These are phyloP conservation scores for Taxawa tesnikishii DNA, from an alignment of 2,329 filamentous ascomycete species.

Conservation along the genomic window DNA sequence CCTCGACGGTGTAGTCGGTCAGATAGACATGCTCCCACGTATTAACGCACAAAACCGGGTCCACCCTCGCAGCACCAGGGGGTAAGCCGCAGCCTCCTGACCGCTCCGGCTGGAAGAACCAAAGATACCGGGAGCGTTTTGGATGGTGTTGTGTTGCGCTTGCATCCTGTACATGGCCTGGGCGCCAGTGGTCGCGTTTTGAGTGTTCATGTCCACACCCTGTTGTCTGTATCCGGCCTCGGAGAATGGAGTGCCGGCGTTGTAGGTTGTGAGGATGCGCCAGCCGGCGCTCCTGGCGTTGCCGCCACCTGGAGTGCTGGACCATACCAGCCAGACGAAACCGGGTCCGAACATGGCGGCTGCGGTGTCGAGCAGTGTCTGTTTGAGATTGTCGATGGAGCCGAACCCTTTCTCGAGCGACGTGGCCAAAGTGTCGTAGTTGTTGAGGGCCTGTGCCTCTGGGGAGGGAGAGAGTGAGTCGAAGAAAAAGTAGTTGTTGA, in stretches of 20 bases:
- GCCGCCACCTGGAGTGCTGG: conserved; percentile 20
- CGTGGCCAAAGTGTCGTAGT: conserved; percentile 43
- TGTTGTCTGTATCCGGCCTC: conserved; percentile 70
- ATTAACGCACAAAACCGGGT: conserved; percentile 79
- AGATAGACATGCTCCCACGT: conserved; percentile 95
- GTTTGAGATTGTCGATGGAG: conserved; percentile 68
- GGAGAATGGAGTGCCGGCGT: conserved; percentile 78
- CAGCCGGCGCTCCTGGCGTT: conserved; percentile 32
- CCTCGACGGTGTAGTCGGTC: conserved; percentile 63
- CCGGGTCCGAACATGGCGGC: conserved; percentile 91
- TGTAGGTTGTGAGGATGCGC: conserved; percentile 77
- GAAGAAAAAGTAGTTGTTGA: conserved; percentile 87
- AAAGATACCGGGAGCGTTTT: conserved; percentile 28
- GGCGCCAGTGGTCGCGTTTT: conserved; percentile 14
- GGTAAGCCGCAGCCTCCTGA: conserved; percentile 26
- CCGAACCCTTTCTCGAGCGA: conserved; percentile 63
- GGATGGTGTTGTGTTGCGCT: conserved; percentile 6
- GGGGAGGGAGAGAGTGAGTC: conserved; percentile 20
- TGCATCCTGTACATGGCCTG: conserved; percentile 5
- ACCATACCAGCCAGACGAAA: conserved; percentile 81
- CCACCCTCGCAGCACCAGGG: conserved; percentile 57
- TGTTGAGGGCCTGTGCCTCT: conserved; percentile 30
- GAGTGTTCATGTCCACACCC: conserved; percentile 57
- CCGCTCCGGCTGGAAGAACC: conserved; percentile 18
- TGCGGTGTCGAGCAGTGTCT: conserved; percentile 70